Percentiles rank a stretch among this genome's conserved stretches.
phyloP scores from a whole-genome alignment of 805 yeast genomes.

The Lipomyces sp. region DNA sequence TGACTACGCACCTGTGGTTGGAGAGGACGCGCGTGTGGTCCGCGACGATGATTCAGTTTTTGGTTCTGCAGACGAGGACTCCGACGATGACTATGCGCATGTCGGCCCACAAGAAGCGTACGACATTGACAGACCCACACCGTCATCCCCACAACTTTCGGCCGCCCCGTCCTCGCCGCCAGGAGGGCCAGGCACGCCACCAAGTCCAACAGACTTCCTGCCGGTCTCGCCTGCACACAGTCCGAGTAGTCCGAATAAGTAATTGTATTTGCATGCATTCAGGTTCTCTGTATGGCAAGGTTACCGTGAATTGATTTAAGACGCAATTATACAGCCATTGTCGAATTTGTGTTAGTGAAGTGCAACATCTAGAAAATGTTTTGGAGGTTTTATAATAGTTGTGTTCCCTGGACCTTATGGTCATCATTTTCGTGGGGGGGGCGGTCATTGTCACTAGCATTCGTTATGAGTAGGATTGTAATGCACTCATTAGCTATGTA shows the following conservation, averaged over 20 bases:
- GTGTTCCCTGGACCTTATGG: neutral
- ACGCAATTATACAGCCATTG: neutral
- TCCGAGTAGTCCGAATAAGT: neutral
- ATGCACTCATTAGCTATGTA: slow-evolving; percentile 1
- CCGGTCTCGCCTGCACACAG: neutral
- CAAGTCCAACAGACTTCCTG: slow-evolving; percentile 16
- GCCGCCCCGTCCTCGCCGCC: slow-evolving; percentile 23
- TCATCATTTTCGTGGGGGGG: neutral
- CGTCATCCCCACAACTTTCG: slow-evolving; percentile 15
- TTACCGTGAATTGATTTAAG: neutral
- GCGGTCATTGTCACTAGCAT: neutral
- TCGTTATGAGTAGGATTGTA: neutral
- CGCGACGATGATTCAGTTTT: slow-evolving; percentile 37
- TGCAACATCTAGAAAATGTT: neutral
- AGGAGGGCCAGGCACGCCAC: slow-evolving; percentile 12
- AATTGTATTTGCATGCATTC: neutral
- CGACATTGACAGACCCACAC: slow-evolving; percentile 13
- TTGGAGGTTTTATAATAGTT: neutral
- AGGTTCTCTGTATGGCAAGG: neutral
- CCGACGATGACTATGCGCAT: slow-evolving; percentile 30
- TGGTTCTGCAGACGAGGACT: slow-evolving; percentile 18
- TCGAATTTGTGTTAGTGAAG: slow-evolving; percentile 1
- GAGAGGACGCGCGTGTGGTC: slow-evolving; percentile 37
- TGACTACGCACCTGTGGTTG: slow-evolving; percentile 37
- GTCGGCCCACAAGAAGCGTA: slow-evolving; percentile 10